phyloP scores from a whole-genome alignment of 495 filamentous ascomycete genomes.

The Bombardia bombarda region DNA sequence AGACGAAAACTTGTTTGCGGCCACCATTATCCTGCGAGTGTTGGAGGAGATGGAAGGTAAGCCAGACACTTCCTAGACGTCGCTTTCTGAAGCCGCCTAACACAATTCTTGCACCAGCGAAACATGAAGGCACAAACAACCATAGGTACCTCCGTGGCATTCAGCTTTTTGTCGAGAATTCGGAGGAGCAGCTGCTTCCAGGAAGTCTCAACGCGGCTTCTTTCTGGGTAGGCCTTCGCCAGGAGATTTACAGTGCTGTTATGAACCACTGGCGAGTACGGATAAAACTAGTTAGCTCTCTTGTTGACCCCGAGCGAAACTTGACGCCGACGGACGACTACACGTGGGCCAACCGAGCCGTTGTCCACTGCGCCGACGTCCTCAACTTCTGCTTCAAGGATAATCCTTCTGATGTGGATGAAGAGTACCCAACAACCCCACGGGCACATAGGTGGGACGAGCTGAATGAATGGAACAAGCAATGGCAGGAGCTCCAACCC shows the following conservation, averaged over 20 bases:
- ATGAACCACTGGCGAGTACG: slow-evolving; percentile 39
- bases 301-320: slow-evolving; percentile 39
- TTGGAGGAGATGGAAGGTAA: slow-evolving; percentile 54
- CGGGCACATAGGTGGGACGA: slow-evolving; percentile 22
- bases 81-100: neutral
- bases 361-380: slow-evolving; percentile 45
- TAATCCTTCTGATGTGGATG: no score
- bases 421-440: no score
- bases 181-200: slow-evolving; percentile 23
- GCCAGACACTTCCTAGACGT: slow-evolving; percentile 8
- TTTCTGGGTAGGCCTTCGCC: slow-evolving; percentile 51
- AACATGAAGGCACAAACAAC: slow-evolving; percentile 28
- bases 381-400: slow-evolving; percentile 43
- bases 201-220: slow-evolving; percentile 40
- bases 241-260: slow-evolving; percentile 50
- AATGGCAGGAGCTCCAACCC: slow-evolving; percentile 28
- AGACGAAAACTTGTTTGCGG: slow-evolving; percentile 53
- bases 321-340: slow-evolving; percentile 34
- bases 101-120: slow-evolving; percentile 14
- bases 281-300: slow-evolving; percentile 29
- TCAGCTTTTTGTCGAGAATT: slow-evolving; percentile 32
- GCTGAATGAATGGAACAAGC: slow-evolving; percentile 20
- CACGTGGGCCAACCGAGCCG: slow-evolving; percentile 46
- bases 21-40: slow-evolving; percentile 53
- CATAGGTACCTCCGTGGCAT: slow-evolving; percentile 45